Evolutionary conservation across 257 asterid genomes (phyloP), one percentile per base, ranked within the genome.

Genomic region (Petunia secreta): DNA sequence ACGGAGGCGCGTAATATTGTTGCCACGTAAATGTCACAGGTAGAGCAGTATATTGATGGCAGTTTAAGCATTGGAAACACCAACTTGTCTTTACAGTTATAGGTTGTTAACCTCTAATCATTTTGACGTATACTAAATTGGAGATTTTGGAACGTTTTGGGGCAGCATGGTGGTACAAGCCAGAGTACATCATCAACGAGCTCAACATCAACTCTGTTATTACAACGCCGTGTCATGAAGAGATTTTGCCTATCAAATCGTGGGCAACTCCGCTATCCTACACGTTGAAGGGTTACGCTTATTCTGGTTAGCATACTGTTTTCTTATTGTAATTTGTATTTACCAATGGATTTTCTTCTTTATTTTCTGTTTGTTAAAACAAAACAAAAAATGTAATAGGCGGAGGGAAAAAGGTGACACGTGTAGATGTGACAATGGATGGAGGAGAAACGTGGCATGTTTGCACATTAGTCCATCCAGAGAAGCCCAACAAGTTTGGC

Each of bases 161-260:
- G 8, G 64, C 92, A 95, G 98, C 94, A 0, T 95, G 98, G 99
- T 95, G 99, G 99, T 93, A 95, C 79, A 95, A 90, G 80, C 93
- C 93, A 1, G 99, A 93, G 80, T 74, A 85, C 90, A 90, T 90
- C 68, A 95, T 95, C 82, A 95, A 95, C 79, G 98, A 95, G 88
- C 65, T 95, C 63, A 95, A 95, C 85, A 93, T 91, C 53, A 95
- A 95, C 89, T 95, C 98, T 2, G 97, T 90, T 39, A 95, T 91
- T 40, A 95, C 99, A 6, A 91, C 97, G 6, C 99, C 98, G 4
- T 85, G 92, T 79, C 98, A 95, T 79, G 92, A 90, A 59, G 99
- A 92, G 76, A 90, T 95, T 3, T 57, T 95, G 85, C 98, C 95
- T 9, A 90, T 94, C 43, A 94, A 87, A 81, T 53, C 97, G 83